Conservation (phyloP, 768 basidiomycete genomes). For the Termitomyces sp. region DNA sequence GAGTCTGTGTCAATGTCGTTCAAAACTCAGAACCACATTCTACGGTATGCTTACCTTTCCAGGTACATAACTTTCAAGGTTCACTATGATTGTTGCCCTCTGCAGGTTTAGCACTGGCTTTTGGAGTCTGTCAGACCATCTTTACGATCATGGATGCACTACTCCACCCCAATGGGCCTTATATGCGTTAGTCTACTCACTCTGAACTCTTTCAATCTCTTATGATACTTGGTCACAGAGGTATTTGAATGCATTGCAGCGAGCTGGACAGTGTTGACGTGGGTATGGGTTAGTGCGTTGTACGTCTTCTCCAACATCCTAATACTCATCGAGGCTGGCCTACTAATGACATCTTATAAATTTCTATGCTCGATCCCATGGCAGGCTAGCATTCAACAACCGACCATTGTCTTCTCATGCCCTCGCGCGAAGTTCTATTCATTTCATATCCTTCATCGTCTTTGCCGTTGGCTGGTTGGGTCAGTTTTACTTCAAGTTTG, state of each 20-base stretch:
- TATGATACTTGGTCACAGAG: not conserved
- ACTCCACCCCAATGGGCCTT: not conserved
- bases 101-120: not conserved
- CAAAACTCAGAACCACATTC: not conserved
- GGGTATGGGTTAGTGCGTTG: not conserved
- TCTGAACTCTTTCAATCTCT: not conserved
- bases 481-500: not conserved
- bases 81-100: not conserved
- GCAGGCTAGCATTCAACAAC: slow-evolving; percentile 12
- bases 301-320: not conserved
- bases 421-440: slow-evolving; percentile 8
- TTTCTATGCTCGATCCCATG: not conserved
- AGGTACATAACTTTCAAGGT: not conserved
- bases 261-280: not conserved
- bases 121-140: not conserved
- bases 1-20: not conserved
- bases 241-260: not conserved
- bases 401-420: slow-evolving; percentile 13
- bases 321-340: not conserved
- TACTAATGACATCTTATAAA: too few species aligned
- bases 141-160: not conserved
- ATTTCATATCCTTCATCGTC: slow-evolving; percentile 10
- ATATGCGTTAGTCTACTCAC: not conserved
- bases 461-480: slow-evolving; percentile 10
- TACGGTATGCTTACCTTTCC: not conserved